A percentile compares a stretch with the other conserved stretches of the same genome.
Evolutionary conservation across 768 basidiomycete species (phyloP).

Genomic region (Boletus barrowsii): DNA sequence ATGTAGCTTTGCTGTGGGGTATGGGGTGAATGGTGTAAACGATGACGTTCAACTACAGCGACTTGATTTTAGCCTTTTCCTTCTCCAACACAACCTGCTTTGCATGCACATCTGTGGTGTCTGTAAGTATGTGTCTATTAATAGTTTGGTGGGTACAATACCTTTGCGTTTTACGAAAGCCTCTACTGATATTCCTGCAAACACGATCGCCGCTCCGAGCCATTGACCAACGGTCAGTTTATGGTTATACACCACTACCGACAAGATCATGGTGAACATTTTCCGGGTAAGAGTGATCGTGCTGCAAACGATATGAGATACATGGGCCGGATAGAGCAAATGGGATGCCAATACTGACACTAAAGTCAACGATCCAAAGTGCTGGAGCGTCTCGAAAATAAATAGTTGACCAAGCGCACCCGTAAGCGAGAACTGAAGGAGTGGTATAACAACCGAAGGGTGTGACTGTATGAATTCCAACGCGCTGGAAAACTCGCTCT

Average conservation of each 20-base stretch:
- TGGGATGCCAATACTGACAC: constrained; percentile 53
- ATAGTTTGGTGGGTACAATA: constrained; percentile 29
- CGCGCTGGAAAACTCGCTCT: constrained; percentile 64
- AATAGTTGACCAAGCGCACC: constrained; percentile 96
- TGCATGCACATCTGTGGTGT: constrained; percentile 65
- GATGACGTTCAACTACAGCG: constrained; percentile 44
- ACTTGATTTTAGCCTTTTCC: constrained; percentile 80
- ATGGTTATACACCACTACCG: constrained; percentile 90
- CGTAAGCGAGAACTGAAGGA: constrained; percentile 82
- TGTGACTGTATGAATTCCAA: constrained; percentile 74
- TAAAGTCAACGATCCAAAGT: constrained; percentile 86
- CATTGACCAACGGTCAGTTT: constrained; percentile 82
- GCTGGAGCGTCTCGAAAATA: constrained; percentile 93
- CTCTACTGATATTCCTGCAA: constrained; percentile 93
- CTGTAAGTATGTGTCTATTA: constrained; percentile 1
- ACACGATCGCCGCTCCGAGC: constrained; percentile 88
- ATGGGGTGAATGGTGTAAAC: constrained; percentile 37
- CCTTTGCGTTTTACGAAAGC: constrained; percentile 89
- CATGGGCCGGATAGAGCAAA: background rate
- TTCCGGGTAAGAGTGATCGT: constrained; percentile 96
- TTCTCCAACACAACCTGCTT: constrained; percentile 81
- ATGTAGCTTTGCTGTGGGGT: constrained; percentile 14
- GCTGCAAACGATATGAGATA: constrained; percentile 36
- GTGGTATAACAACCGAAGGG: constrained; percentile 67
- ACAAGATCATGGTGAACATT: constrained; percentile 96